These are phyloP conservation scores for Golubevia pallescens DNA, from an alignment of 1,284 basidiomycete genomes.

Conservation along the genomic window DNA sequence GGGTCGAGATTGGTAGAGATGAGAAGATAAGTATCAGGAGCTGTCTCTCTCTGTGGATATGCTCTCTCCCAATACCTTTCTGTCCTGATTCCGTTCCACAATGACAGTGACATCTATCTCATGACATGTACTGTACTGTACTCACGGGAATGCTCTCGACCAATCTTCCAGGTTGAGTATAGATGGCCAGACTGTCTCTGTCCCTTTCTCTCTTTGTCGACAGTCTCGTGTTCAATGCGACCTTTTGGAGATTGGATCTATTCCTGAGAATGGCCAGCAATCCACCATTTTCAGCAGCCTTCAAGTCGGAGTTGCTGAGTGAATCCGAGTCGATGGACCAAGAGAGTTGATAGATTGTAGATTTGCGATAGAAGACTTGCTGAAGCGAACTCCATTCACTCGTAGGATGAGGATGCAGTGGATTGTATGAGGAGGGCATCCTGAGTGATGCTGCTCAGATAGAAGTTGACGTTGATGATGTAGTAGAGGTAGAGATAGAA, in stretches of 20 bases:
- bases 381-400: constrained; percentile 51
- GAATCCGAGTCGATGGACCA: constrained; percentile 36
- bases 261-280: constrained; percentile 13
- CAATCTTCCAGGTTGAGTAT: constrained; percentile 56
- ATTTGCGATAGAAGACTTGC: constrained; percentile 53
- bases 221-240: constrained; percentile 40
- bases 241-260: constrained; percentile 46
- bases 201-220: constrained; percentile 39
- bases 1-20: background rate
- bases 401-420: constrained; percentile 15
- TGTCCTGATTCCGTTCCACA: background rate
- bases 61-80: background rate
- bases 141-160: constrained; percentile 52
- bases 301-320: constrained; percentile 43
- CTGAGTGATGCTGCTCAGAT: too few species aligned
- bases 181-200: constrained; percentile 49
- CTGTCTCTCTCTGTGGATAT: too few species aligned
- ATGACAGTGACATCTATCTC: too few species aligned
- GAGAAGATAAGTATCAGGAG: too few species aligned
- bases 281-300: constrained; percentile 39
- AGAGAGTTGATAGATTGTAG: constrained; percentile 44
- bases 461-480: too few species aligned
- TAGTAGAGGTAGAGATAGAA: too few species aligned
- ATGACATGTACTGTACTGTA: background rate
- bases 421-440: background rate